phyloP scores from a whole-genome alignment of 306 rosid species.

The Corylus americana region DNA sequence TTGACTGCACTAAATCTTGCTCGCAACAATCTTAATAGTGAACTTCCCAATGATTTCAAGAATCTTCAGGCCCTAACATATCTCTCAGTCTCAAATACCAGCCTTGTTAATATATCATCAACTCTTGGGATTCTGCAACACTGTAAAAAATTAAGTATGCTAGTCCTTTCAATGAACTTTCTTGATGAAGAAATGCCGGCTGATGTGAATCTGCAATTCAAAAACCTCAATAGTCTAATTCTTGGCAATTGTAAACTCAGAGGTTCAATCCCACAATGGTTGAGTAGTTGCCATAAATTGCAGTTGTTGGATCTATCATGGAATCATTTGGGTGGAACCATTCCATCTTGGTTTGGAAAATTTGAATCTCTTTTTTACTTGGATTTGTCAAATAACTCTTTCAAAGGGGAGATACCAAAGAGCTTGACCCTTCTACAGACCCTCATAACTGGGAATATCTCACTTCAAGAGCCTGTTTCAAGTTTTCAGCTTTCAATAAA shows the following conservation, averaged over 20 bases:
- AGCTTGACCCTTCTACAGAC: slow-evolving; percentile 8
- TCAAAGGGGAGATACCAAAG: slow-evolving; percentile 33
- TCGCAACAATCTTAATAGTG: slow-evolving; percentile 21
- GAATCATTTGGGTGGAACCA: slow-evolving; percentile 39
- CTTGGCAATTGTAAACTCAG: slow-evolving; percentile 37
- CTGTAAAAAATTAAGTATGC: slow-evolving; percentile 33
- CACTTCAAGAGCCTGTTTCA: not conserved
- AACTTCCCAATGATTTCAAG: slow-evolving; percentile 29
- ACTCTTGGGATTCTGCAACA: slow-evolving; percentile 37
- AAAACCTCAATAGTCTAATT: slow-evolving; percentile 30
- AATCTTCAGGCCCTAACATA: slow-evolving; percentile 26
- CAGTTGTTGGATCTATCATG: slow-evolving; percentile 46
- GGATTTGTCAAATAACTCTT: slow-evolving; percentile 45
- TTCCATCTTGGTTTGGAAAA: slow-evolving; percentile 36
- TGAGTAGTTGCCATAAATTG: slow-evolving; percentile 36
- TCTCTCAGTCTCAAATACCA: slow-evolving; percentile 28
- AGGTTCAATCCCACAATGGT: slow-evolving; percentile 49
- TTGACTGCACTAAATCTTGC: slow-evolving; percentile 22
- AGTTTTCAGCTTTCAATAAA: not conserved
- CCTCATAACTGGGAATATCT: not conserved
- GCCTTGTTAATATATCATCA: slow-evolving; percentile 30
- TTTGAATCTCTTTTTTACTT: not conserved
- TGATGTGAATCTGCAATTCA: slow-evolving; percentile 19
- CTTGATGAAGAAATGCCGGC: slow-evolving; percentile 36
- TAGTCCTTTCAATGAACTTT: slow-evolving; percentile 34